Evolutionary conservation across 768 basidiomycete species (phyloP), one percentile per base, ranked within the genome.

Genomic region (Podaxis sp.): DNA sequence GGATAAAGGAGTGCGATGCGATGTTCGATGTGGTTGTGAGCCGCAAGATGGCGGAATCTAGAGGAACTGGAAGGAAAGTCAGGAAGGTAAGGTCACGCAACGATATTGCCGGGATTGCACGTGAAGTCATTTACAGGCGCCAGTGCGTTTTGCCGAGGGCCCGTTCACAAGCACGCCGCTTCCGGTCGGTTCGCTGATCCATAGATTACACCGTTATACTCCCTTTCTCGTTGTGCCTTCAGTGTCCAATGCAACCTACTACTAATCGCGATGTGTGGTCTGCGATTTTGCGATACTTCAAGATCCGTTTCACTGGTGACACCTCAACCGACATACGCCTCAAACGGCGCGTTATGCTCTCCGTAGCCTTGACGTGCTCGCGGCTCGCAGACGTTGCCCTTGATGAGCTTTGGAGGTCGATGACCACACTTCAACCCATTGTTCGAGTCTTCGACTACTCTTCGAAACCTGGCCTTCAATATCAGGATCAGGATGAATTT

Each of bases 341-440:
- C 3, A 53, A 60, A n/a, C 24, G 59, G 17, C 37, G 19, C 4
- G 2, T 33, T 12, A 15, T 52, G 2, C 37, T 60, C 22, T 40
- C 50, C 24, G 25, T 40, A 19, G 40, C 51, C 8, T 29, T 53
- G n/a, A 40, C 51, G 17, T 43, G 7, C 12, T 37, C 27, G 3
- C 4, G 1, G 6, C 51, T 60, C 25, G n/a, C 46, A 2, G 40
- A 43, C 1, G 13, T 55, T 11, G 54, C 27, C 24, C 54, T 55
- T 2, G 53, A 55, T n/a, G 53, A 27, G 2, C 40, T 61, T 12
- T 61, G 60, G 60, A 40, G 19, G 43, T 46, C 33, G 7, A 37
- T 61, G 60, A 50, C n/a, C 2, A 47, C 46, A 5, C 54, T 61
- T 3, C 13, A 59, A n/a, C 59, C 59, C 19, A 50, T 53, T 38